phyloP scores from a whole-genome alignment of 371 early-diverging fungal genomes.

The Blakeslea trispora region DNA sequence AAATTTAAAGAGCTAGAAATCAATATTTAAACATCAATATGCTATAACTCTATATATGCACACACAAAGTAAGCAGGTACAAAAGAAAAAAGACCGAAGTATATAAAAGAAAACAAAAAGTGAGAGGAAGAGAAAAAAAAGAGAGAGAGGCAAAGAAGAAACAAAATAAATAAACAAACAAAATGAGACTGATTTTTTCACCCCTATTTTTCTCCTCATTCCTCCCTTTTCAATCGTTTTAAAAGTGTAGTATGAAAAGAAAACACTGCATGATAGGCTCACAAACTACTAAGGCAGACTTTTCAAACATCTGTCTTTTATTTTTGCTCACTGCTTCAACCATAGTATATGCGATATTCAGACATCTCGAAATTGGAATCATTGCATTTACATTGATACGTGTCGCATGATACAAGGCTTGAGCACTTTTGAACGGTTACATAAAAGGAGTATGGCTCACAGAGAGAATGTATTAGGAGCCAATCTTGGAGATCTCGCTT shows the following conservation, averaged over 20 bases:
- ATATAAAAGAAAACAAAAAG: not conserved
- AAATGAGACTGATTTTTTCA: not conserved
- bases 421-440: too few relatives aligned
- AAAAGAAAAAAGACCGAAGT: not conserved
- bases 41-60: not conserved
- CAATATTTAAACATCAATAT: not conserved
- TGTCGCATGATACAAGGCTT: too few relatives aligned
- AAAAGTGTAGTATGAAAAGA: not conserved
- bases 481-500: too few relatives aligned
- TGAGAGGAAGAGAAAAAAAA: not conserved
- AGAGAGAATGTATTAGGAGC: too few relatives aligned
- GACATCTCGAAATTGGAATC: too few relatives aligned
- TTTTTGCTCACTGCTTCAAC: too few relatives aligned
- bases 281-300: too few relatives aligned
- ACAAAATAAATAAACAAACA: not conserved
- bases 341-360: too few relatives aligned
- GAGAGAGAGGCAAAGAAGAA: not conserved
- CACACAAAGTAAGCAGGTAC: not conserved
- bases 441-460: too few relatives aligned
- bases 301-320: too few relatives aligned
- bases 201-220: conserved; percentile 1
- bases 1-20: not conserved
- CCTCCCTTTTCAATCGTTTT: not conserved
- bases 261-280: not conserved
- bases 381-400: too few relatives aligned